These are phyloP conservation scores for Telopea speciosissima DNA, from an alignment of 177 flowering plant genomes.

Conservation along the genomic window DNA sequence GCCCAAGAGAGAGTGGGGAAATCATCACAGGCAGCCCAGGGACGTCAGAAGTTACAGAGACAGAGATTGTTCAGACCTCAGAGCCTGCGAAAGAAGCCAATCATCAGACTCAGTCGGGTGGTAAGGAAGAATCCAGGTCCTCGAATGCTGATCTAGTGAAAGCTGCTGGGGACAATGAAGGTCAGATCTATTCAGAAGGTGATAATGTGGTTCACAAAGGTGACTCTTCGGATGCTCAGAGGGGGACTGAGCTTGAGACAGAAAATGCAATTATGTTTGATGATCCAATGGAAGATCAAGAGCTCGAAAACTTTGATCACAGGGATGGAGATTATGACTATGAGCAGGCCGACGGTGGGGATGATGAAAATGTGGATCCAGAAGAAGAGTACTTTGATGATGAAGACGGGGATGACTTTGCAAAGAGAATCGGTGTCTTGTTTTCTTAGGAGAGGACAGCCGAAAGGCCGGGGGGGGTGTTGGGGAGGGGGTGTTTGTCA, in stretches of 20 bases:
- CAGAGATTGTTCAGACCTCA: background rate
- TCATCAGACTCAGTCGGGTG: background rate
- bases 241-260: constrained; percentile 23
- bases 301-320: constrained; percentile 43
- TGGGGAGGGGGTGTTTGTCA: no score
- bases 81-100: constrained; percentile 15
- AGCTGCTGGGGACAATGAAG: constrained; percentile 11
- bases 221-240: constrained; percentile 17
- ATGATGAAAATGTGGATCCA: constrained; percentile 42
- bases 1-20: constrained; percentile 21
- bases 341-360: constrained; percentile 48
- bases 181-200: constrained; percentile 12
- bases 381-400: constrained; percentile 43
- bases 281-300: constrained; percentile 34
- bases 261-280: constrained; percentile 38
- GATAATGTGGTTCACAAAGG: constrained; percentile 17
- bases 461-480: no score
- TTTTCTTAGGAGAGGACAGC: constrained; percentile 36
- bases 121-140: constrained; percentile 21
- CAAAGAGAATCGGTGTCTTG: constrained; percentile 67
- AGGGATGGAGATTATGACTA: constrained; percentile 35
- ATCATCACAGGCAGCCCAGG: constrained; percentile 2
- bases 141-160: constrained; percentile 4
- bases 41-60: constrained; percentile 11
- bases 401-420: constrained; percentile 70